These are phyloP conservation scores for Zangia roseola DNA, from an alignment of 768 basidiomycete genomes.

Conservation along the genomic window DNA sequence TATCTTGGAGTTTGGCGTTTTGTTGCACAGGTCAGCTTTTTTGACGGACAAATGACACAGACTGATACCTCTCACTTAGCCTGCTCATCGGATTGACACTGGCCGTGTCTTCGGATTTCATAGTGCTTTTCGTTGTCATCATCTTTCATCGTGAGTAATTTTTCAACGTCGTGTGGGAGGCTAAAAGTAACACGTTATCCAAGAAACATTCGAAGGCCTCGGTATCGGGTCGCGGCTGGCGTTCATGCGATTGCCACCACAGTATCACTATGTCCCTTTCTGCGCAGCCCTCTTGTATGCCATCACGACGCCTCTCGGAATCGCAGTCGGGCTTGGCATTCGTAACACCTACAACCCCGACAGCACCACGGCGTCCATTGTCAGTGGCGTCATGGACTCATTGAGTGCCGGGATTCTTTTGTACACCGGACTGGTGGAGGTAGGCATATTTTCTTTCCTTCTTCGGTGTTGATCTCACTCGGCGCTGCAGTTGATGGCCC, in stretches of 20 bases:
- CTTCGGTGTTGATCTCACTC: constrained; percentile 1
- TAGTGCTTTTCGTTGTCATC: constrained; percentile 83
- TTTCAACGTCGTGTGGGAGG: neutral
- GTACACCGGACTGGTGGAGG: constrained; percentile 87
- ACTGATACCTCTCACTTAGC: constrained; percentile 38
- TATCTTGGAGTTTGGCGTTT: constrained; percentile 92
- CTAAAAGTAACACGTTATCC: neutral
- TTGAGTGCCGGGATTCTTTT: constrained; percentile 85
- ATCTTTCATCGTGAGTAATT: constrained; percentile 84
- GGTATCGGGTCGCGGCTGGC: constrained; percentile 91
- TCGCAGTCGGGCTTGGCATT: constrained; percentile 80
- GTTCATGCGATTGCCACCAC: constrained; percentile 56
- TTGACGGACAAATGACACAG: neutral
- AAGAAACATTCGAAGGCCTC: constrained; percentile 93
- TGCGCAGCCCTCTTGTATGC: constrained; percentile 66
- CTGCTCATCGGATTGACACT: constrained; percentile 87
- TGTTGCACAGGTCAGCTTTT: constrained; percentile 65
- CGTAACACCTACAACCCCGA: constrained; percentile 79
- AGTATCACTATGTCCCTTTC: constrained; percentile 57
- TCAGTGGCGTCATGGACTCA: constrained; percentile 83
- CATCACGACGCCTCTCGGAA: constrained; percentile 82
- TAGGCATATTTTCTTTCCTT: constrained; percentile 18
- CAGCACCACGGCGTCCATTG: constrained; percentile 71
- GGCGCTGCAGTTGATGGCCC: constrained; percentile 72
- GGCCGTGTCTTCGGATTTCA: constrained; percentile 83